These are phyloP conservation scores for Penicillium sp. DNA, from an alignment of 2,329 filamentous ascomycete genomes.

Conservation along the genomic window DNA sequence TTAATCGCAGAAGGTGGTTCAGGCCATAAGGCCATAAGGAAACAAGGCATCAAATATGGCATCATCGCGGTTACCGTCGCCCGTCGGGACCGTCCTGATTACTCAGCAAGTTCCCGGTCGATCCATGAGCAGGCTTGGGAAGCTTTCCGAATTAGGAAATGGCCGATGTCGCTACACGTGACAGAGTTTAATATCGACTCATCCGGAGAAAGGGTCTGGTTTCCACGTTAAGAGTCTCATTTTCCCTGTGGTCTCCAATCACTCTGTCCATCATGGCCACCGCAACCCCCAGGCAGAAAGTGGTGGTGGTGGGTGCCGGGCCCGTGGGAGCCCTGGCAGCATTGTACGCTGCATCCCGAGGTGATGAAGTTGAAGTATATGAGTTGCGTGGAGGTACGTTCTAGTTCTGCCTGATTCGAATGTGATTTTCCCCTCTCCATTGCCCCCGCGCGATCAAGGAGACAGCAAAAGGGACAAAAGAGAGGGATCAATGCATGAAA, in stretches of 20 bases:
- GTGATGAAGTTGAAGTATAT: constrained; percentile 89
- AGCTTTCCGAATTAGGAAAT: constrained; percentile 8
- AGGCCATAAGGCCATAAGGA: constrained; percentile 5
- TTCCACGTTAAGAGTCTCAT: neutral
- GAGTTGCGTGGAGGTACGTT: constrained; percentile 84
- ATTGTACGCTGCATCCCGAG: constrained; percentile 85
- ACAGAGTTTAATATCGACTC: constrained; percentile 7
- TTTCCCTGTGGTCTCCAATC: neutral
- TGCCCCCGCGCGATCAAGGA: neutral
- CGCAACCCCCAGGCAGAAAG: constrained; percentile 59
- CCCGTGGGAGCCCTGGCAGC: constrained; percentile 92
- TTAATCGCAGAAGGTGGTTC: neutral
- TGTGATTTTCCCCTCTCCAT: neutral
- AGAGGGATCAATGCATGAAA: neutral
- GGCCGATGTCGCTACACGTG: constrained; percentile 27
- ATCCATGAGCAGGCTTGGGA: constrained; percentile 7
- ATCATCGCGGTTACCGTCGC: neutral
- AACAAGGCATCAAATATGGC: neutral
- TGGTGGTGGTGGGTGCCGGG: constrained; percentile 85
- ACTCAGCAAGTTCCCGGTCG: constrained; percentile 9
- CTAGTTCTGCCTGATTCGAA: neutral
- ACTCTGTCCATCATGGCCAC: constrained; percentile 15
- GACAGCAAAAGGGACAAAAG: neutral
- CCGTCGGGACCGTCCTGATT: neutral
- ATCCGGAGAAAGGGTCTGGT: neutral